These are phyloP conservation scores for Paraleonurus japonicus DNA, from an alignment of 257 asterid species.

Conservation along the genomic window DNA sequence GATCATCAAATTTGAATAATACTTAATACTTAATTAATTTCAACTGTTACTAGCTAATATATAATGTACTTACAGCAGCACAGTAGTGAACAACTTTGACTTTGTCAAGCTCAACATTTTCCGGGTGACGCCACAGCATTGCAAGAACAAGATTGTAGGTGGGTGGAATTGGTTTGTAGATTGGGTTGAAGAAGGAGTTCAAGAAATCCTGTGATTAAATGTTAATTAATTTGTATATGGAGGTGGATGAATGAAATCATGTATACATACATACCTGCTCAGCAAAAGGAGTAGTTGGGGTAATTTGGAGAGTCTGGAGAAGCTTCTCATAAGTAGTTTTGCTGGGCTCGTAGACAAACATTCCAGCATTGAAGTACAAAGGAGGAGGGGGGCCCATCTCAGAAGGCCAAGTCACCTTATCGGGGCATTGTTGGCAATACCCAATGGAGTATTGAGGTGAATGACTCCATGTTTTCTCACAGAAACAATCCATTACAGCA, in stretches of 20 bases:
- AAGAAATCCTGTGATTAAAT: conserved; percentile 49
- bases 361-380: conserved; percentile 51
- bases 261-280: too few species aligned
- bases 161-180: conserved; percentile 62
- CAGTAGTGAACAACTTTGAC: conserved; percentile 71
- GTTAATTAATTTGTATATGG: too few species aligned
- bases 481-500: conserved; percentile 57
- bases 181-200: conserved; percentile 54
- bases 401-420: conserved; percentile 44
- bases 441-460: conserved; percentile 46
- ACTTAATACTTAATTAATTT: too few species aligned
- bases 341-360: conserved; percentile 48
- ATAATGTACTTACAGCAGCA: conserved; percentile 56
- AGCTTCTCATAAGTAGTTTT: conserved; percentile 38
- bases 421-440: conserved; percentile 53
- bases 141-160: conserved; percentile 64
- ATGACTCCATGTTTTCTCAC: conserved; percentile 62
- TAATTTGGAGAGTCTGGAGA: conserved; percentile 33
- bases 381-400: conserved; percentile 56
- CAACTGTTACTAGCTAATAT: too few species aligned
- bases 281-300: conserved; percentile 49
- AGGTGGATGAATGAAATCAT: too few species aligned
- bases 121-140: conserved; percentile 77
- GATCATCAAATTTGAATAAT: too few species aligned
- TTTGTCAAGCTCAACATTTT: conserved; percentile 52